phyloP scores from a whole-genome alignment of 257 asterid species.

The Echites panduratus region DNA sequence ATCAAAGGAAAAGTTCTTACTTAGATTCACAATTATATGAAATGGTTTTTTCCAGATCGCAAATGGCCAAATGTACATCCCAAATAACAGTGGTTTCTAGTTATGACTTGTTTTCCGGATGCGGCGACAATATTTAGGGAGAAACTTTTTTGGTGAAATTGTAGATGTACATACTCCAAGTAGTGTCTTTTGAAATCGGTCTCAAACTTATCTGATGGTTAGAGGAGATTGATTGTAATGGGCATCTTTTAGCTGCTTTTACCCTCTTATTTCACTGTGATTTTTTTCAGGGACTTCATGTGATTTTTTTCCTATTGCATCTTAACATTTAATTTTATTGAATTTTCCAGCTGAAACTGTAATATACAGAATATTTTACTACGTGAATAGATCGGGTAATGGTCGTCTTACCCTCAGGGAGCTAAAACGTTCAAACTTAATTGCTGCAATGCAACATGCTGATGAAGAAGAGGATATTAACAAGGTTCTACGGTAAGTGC shows the following conservation, averaged over 20 bases:
- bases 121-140: background rate
- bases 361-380: conserved; percentile 92
- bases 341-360: conserved; percentile 96
- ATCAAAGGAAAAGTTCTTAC: background rate
- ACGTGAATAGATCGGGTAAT: conserved; percentile 91
- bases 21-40: background rate
- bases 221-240: background rate
- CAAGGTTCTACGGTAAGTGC: conserved; percentile 83
- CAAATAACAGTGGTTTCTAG: background rate
- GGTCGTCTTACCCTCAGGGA: conserved; percentile 91
- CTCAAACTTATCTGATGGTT: background rate
- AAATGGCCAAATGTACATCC: background rate
- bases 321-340: conserved; percentile 40
- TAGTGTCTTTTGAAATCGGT: background rate
- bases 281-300: conserved; percentile 3
- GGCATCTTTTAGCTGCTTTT: background rate
- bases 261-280: too few relatives aligned
- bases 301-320: conserved; percentile 16
- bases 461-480: conserved; percentile 99
- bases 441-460: conserved; percentile 95
- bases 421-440: conserved; percentile 85
- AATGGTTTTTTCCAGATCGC: background rate
- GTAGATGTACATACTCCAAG: background rate
- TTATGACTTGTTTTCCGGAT: background rate
- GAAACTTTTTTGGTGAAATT: background rate